phyloP scores from a whole-genome alignment of 352 stramenopile genomes.

The Globisporangium mamillatum region DNA sequence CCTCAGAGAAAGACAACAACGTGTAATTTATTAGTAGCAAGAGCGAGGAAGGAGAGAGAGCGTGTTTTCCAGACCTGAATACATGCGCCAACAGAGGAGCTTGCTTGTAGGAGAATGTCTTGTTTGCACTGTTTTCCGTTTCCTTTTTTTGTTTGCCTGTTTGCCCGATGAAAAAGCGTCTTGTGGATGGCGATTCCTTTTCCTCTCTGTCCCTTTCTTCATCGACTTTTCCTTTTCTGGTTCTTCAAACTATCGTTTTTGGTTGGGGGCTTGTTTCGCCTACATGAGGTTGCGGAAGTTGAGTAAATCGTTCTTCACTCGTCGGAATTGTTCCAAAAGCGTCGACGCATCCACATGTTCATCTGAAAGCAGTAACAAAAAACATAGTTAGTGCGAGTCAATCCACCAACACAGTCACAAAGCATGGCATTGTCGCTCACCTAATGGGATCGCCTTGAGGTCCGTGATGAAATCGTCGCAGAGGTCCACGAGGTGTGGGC shows the following conservation, averaged over 20 bases:
- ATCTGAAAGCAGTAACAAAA: constrained; percentile 33
- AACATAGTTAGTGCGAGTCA: constrained; percentile 10
- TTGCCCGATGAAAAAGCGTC: not conserved
- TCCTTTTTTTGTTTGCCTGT: not conserved
- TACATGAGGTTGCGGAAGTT: constrained; percentile 74
- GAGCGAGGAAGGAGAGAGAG: not conserved
- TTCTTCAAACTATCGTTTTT: not conserved
- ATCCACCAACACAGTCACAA: not conserved
- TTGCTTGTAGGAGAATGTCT: not conserved
- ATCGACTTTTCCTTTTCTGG: not conserved
- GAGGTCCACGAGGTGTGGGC: constrained; percentile 72
- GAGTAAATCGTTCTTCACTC: constrained; percentile 69
- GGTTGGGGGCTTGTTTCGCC: constrained; percentile 8
- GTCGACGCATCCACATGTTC: constrained; percentile 51
- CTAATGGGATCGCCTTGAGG: constrained; percentile 67
- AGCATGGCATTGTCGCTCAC: constrained; percentile 25
- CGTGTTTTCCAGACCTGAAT: not conserved
- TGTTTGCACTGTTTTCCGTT: not conserved
- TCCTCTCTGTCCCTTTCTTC: constrained; percentile 1
- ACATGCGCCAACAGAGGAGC: not conserved
- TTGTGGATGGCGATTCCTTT: not conserved
- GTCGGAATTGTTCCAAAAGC: constrained; percentile 71
- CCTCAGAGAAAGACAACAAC: constrained; percentile 27
- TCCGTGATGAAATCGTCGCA: constrained; percentile 82
- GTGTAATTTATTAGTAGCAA: constrained; percentile 57